Evolutionary conservation across 2,329 filamentous ascomycete genomes (phyloP).

Genomic region (Microcera coccophila): DNA sequence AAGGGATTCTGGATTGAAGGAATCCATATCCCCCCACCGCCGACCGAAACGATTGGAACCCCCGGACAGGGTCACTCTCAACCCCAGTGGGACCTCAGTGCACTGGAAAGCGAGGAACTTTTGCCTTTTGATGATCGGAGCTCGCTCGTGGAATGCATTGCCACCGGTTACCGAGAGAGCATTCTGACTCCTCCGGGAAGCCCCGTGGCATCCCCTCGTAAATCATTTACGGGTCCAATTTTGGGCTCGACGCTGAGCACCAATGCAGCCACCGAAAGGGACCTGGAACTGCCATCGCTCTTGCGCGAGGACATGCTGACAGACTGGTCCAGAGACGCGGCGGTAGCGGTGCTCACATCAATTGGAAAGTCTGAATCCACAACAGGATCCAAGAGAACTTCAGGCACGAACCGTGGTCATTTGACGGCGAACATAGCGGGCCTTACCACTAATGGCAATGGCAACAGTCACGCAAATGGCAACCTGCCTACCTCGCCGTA

Average conservation of each 20-base stretch:
- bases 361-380: slow-evolving; percentile 69
- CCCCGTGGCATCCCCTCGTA: slow-evolving; percentile 65
- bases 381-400: slow-evolving; percentile 67
- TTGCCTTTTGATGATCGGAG: slow-evolving; percentile 72
- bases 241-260: slow-evolving; percentile 47
- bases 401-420: slow-evolving; percentile 48
- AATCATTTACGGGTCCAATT: slow-evolving; percentile 59
- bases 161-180: slow-evolving; percentile 63
- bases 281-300: slow-evolving; percentile 58
- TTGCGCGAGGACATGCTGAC: slow-evolving; percentile 73
- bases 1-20: slow-evolving; percentile 76
- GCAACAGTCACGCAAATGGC: slow-evolving; percentile 32
- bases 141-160: slow-evolving; percentile 70
- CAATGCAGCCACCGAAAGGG: slow-evolving; percentile 36
- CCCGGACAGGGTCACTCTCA: slow-evolving; percentile 44
- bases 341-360: slow-evolving; percentile 64
- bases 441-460: slow-evolving; percentile 37
- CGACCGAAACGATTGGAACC: slow-evolving; percentile 57
- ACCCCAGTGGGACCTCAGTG: slow-evolving; percentile 46
- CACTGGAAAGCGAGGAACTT: slow-evolving; percentile 60
- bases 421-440: slow-evolving; percentile 51
- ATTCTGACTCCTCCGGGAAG: slow-evolving; percentile 63
- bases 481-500: slow-evolving; percentile 43
- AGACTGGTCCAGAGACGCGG: slow-evolving; percentile 75
- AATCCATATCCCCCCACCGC: slow-evolving; percentile 65